Base-by-base conservation (phyloP, 495 filamentous ascomycete genomes). In the Trichocladium uniseriatum region DNA sequence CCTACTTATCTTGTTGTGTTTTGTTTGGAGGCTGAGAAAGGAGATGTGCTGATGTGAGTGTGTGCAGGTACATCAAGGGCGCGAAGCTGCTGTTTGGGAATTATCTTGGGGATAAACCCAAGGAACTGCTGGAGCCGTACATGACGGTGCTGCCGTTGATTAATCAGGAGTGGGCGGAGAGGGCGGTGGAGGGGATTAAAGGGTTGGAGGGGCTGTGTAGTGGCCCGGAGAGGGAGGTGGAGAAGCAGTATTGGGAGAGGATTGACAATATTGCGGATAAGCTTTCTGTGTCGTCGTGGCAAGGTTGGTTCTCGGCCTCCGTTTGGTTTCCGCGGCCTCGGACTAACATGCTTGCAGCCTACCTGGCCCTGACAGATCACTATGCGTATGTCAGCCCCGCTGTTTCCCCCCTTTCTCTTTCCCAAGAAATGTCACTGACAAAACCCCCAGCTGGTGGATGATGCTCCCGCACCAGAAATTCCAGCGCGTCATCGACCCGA, bases 401-500 rank as follows among this genome's bases (percentile, higher is more conserved):
- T n/a, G n/a, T n/a, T n/a, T n/a, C n/a, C n/a, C n/a, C n/a, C n/a
- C n/a, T n/a, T n/a, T n/a, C n/a, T n/a, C n/a, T n/a, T n/a, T n/a
- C n/a, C n/a, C n/a, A n/a, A n/a, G n/a, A n/a, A n/a, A n/a, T n/a
- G n/a, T n/a, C n/a, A n/a, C n/a, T n/a, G n/a, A n/a, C n/a, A n/a
- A n/a, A n/a, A n/a, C n/a, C n/a, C n/a, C n/a, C n/a, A n/a, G n/a
- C n/a, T n/a, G 71, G 71, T 74, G 71, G 71, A 72, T 73, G 64
- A 62, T 65, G 57, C 55, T 80, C 55, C 65, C 71, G 6, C 72
- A 80, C 54, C 60, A 63, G 1, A 62, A 77, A 35, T 84, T 84
- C 55, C 65, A 71, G 53, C 54, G 55, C 5, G 69, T 82, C 36
- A 67, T 79, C 52, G 67, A 76, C 51, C 68, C 75, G 15, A 46